Percentiles rank a stretch among this genome's conserved stretches.
phyloP scores from a whole-genome alignment of 495 filamentous ascomycete species.

The Aspergillus affinis region DNA sequence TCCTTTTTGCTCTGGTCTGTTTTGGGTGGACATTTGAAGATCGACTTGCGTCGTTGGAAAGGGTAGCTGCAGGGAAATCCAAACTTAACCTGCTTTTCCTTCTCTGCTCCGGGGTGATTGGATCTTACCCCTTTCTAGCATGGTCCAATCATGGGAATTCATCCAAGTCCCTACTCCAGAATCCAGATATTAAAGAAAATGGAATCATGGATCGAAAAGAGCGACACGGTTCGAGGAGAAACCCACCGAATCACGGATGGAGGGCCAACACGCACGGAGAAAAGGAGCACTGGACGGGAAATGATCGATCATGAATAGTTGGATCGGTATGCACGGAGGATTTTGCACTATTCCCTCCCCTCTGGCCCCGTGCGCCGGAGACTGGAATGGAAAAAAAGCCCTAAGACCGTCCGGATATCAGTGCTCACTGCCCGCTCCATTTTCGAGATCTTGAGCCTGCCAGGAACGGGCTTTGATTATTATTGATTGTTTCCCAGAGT shows the following conservation, averaged over 20 bases:
- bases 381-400: constrained; percentile 8
- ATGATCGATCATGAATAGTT: constrained; percentile 23
- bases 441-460: background rate
- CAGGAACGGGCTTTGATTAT: background rate
- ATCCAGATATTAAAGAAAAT: background rate
- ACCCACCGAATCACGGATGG: constrained; percentile 14
- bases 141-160: background rate
- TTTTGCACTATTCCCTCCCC: constrained; percentile 20
- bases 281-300: constrained; percentile 13
- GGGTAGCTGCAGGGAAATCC: background rate
- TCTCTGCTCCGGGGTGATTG: background rate
- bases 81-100: background rate
- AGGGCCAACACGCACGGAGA: constrained; percentile 8
- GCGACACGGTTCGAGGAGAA: constrained; percentile 6
- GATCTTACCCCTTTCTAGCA: constrained; percentile 3
- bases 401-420: background rate
- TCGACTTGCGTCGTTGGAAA: background rate
- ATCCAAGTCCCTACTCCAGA: background rate
- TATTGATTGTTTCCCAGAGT: background rate
- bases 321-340: constrained; percentile 19
- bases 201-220: background rate
- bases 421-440: background rate
- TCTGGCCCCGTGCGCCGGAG: constrained; percentile 21
- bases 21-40: background rate
- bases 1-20: background rate